A percentile compares a stretch with the other conserved stretches of the same genome.
phyloP scores from a whole-genome alignment of 805 yeast species.

The Ogataea methylovora region DNA sequence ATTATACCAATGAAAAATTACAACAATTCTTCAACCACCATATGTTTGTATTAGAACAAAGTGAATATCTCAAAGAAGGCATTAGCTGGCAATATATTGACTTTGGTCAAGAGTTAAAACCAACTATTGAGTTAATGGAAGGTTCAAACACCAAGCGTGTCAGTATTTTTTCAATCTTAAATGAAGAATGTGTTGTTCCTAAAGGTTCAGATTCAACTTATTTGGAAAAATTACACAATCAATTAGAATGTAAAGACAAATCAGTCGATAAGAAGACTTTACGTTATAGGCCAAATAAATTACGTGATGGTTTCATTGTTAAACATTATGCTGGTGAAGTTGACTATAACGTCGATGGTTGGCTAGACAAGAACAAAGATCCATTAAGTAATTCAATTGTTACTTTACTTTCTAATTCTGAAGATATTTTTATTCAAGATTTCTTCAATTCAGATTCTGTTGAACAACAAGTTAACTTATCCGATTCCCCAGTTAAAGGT shows the following conservation, averaged over 20 bases:
- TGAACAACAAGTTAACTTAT: constrained; percentile 14
- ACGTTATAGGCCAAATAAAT: constrained; percentile 66
- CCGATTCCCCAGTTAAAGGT: constrained; percentile 24
- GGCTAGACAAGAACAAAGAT: constrained; percentile 93
- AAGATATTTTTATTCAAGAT: constrained; percentile 44
- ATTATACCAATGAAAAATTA: constrained; percentile 52
- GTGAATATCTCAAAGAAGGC: constrained; percentile 51
- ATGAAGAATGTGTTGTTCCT: constrained; percentile 95
- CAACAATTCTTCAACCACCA: constrained; percentile 60
- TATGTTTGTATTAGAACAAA: constrained; percentile 52
- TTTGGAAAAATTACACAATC: constrained; percentile 64
- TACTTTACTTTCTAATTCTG: constrained; percentile 50
- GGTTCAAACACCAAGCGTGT: constrained; percentile 45
- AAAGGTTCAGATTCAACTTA: constrained; percentile 79
- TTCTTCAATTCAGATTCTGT: constrained; percentile 35
- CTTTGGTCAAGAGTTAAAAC: constrained; percentile 90
- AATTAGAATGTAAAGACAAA: constrained; percentile 40
- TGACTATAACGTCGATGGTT: constrained; percentile 85
- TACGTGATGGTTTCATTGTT: constrained; percentile 70
- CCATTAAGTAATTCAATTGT: constrained; percentile 77
- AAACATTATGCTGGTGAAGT: constrained; percentile 96
- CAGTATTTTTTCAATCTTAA: constrained; percentile 79
- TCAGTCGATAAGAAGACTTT: constrained; percentile 14
- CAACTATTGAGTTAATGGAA: constrained; percentile 90
- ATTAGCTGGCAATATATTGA: constrained; percentile 74